Percentiles rank a stretch among this genome's conserved stretches.
These are phyloP conservation scores for Fusarium piperis DNA, from an alignment of 2,329 filamentous ascomycete species.

Conservation along the genomic window DNA sequence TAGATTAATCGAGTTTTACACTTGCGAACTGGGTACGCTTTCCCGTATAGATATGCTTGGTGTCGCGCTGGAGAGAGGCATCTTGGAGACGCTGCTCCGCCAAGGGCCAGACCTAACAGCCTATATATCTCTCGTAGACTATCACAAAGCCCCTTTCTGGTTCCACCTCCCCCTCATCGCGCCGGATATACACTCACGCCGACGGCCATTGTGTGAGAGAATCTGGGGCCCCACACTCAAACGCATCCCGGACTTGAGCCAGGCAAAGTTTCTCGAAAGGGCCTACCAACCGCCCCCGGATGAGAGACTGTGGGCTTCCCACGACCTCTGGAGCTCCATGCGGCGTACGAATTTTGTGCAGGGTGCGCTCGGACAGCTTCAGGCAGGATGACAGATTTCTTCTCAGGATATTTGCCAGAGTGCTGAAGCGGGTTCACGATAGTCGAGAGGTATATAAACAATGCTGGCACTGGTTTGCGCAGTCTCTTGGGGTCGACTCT, in stretches of 20 bases:
- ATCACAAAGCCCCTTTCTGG: conserved; percentile 2
- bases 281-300: background rate
- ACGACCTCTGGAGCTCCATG: background rate
- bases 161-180: background rate
- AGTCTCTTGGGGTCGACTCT: background rate
- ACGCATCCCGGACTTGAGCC: background rate
- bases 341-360: too few relatives aligned
- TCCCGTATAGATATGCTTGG: background rate
- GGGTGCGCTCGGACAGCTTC: too few relatives aligned
- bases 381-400: background rate
- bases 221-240: background rate
- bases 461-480: background rate
- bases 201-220: background rate
- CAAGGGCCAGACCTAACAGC: background rate
- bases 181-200: background rate
- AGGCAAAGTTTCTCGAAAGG: background rate
- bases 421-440: background rate
- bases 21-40: background rate
- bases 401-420: background rate
- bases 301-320: background rate
- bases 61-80: background rate
- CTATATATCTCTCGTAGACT: background rate
- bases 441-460: background rate
- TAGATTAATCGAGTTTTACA: background rate
- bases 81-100: background rate